Base-by-base conservation (phyloP, 768 basidiomycete genomes). In the Macrolepiota albuminosa region DNA sequence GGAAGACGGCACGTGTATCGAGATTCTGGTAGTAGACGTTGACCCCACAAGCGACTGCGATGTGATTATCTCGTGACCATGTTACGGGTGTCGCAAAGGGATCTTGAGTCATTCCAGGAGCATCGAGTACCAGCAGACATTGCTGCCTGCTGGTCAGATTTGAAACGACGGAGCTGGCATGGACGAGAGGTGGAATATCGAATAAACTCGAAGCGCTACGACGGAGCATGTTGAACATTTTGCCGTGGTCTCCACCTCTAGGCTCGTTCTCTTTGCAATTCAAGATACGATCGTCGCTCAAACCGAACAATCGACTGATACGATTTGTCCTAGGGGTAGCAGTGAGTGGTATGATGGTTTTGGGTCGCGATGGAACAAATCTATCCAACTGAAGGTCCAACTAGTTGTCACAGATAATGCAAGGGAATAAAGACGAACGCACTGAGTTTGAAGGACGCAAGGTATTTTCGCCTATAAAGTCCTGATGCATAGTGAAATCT, bases 251-350 rank as follows among this genome's bases (percentile, higher is more conserved):
- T 26, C 56, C 57, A 4, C 59, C 70, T 26, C 70, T 59, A 5
- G 68, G 64, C 46, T 60, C 48, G 39, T 66, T 69, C 54, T 84
- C 81, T 43, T 76, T 73, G 68, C 77, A 87, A 50, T 75, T 81
- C 56, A 88, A 72, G 34, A 88, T 67, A 21, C 80, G 78, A 60
- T 83, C 83, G 63, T 82, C 82, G 8, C 80, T 64, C 40, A 88
- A 76, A 8, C 86, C 87, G 47, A 87, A 84, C 29, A 81, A 73
- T 63, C 81, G 81, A 64, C 84, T 83, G 48, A 88, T 85, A 24
- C 87, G 81, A 56, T 79, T 82, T n/a, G 87, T 85, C 18, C 87
- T 82, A 13, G 87, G 87, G 1, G 86, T 88, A 39, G 75, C 78
- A 57, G 84, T 80, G 49, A 88, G 78, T 4, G 87, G 86, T 8